Conservation (phyloP, 805 yeast genomes). For the Kuraishia cidri region DNA sequence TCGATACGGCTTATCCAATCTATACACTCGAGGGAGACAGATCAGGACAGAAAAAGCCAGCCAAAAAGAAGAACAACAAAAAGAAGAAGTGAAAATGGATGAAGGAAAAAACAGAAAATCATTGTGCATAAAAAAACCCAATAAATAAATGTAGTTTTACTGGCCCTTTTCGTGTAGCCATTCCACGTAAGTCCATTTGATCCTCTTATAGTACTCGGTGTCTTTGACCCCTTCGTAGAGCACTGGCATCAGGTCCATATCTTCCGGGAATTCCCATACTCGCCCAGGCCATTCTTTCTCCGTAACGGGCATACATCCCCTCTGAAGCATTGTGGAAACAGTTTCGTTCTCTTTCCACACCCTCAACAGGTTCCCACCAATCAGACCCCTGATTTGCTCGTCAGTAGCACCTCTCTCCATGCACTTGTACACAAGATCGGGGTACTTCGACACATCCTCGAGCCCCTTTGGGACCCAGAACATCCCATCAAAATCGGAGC, state of each 20-base stretch:
- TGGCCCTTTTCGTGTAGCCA: too few species aligned
- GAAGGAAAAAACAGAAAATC: too few species aligned
- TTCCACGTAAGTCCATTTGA: neutral
- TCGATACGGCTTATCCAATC: too few species aligned
- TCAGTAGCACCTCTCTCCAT: slow-evolving; percentile 27
- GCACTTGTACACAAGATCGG: slow-evolving; percentile 29
- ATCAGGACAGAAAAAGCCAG: too few species aligned
- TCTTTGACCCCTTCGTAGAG: neutral
- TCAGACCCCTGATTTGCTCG: slow-evolving; percentile 29
- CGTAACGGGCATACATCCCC: slow-evolving; percentile 19
- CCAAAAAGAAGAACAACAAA: too few species aligned
- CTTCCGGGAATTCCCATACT: slow-evolving; percentile 23
- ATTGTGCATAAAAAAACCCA: too few species aligned
- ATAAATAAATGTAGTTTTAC: too few species aligned
- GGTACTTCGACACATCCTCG: slow-evolving; percentile 49
- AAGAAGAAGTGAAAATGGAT: too few species aligned
- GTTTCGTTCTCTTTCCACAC: slow-evolving; percentile 35
- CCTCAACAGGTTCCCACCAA: slow-evolving; percentile 36
- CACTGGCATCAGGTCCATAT: neutral
- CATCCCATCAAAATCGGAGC: slow-evolving; percentile 47
- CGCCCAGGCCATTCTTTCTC: slow-evolving; percentile 34
- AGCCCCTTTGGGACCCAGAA: slow-evolving; percentile 37
- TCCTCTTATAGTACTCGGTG: neutral
- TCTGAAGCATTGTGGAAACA: slow-evolving; percentile 14
- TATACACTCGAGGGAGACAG: too few species aligned